Conservation (phyloP, 345 rosid genomes). For the Eucalyptus marginata region DNA sequence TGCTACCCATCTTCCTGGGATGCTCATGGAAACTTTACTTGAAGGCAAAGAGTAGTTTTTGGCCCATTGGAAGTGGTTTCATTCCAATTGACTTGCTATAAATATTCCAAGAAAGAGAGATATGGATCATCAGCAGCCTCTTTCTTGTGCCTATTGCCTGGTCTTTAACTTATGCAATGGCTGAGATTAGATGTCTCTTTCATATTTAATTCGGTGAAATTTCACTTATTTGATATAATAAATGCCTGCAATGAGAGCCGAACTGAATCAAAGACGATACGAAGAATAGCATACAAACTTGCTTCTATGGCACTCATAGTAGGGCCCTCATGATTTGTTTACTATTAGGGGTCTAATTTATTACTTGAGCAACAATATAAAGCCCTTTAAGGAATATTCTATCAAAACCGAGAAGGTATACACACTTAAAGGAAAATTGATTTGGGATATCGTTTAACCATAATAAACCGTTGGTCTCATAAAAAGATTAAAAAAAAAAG, state of each 20-base stretch:
- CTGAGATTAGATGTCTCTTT: not conserved
- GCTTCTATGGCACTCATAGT: not conserved
- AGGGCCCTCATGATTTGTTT: not conserved
- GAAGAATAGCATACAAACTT: not conserved
- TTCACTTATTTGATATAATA: not conserved
- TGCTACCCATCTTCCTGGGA: not conserved
- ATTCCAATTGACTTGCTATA: not conserved
- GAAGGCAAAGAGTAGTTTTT: not conserved
- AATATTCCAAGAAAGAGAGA: not conserved
- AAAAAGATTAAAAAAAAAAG: no score
- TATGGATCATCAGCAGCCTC: not conserved
- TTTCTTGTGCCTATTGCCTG: not conserved
- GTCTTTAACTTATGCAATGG: not conserved
- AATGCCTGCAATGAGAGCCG: not conserved
- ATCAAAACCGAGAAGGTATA: not conserved
- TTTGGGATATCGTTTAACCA: not conserved
- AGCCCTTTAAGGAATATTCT: not conserved
- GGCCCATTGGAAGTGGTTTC: not conserved
- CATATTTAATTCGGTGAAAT: not conserved
- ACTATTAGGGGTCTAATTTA: not conserved
- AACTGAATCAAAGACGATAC: not conserved
- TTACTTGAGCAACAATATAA: not conserved
- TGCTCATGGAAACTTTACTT: not conserved
- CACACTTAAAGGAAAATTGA: not conserved
- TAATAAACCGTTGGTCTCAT: not conserved